A percentile compares a stretch with the other conserved stretches of the same genome.
phyloP scores from a whole-genome alignment of 2,329 filamentous ascomycete species.

The Microdochium paspali region DNA sequence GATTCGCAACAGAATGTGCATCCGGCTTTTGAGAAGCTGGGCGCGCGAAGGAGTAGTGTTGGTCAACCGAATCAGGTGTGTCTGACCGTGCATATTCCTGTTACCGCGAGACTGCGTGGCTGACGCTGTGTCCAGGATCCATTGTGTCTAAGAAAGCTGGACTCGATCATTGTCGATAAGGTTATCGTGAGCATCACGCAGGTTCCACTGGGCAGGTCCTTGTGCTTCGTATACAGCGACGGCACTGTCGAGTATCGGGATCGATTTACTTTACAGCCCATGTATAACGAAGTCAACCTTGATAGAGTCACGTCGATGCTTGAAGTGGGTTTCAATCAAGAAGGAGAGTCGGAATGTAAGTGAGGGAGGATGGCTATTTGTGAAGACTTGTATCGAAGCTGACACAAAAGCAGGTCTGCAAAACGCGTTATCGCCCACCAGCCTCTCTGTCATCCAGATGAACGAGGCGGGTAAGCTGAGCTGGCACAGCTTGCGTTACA shows the following conservation, averaged over 20 bases:
- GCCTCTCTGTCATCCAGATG: constrained; percentile 48
- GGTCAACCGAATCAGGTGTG: constrained; percentile 13
- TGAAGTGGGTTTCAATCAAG: constrained; percentile 70
- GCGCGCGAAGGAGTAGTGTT: constrained; percentile 47
- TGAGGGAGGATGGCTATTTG: neutral
- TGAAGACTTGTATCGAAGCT: neutral
- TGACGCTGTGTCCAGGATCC: constrained; percentile 11
- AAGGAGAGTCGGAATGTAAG: constrained; percentile 56
- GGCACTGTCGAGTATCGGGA: constrained; percentile 75
- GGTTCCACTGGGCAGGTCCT: constrained; percentile 59
- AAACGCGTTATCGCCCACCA: constrained; percentile 51
- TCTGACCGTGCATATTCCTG: constrained; percentile 1
- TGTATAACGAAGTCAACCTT: constrained; percentile 55
- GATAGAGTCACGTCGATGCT: constrained; percentile 59
- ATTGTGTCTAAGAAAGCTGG: constrained; percentile 47
- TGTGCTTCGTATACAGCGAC: constrained; percentile 70
- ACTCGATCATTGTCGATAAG: constrained; percentile 61
- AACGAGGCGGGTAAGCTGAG: constrained; percentile 48
- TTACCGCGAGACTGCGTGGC: neutral
- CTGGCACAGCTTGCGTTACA: constrained; percentile 48
- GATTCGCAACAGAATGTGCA: constrained; percentile 60
- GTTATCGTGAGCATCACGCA: constrained; percentile 59
- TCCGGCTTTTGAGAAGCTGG: constrained; percentile 68
- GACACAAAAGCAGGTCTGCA: constrained; percentile 37
- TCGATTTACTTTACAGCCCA: constrained; percentile 59